A percentile compares a stretch with the other conserved stretches of the same genome.
phyloP scores from a whole-genome alignment of 768 basidiomycete species.

The Rhizopogon sp. region DNA sequence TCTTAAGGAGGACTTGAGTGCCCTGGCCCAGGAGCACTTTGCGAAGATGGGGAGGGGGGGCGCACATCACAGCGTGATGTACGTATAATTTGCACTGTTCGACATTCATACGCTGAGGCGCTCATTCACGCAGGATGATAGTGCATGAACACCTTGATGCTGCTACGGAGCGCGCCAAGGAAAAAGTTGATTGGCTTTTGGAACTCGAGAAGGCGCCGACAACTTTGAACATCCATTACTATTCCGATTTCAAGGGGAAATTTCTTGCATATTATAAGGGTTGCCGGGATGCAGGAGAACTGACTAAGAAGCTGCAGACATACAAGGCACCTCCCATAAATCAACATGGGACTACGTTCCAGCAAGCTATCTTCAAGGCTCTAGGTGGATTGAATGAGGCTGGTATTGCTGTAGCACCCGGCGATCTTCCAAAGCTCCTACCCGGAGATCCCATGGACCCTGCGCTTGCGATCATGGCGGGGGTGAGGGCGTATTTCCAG shows the following conservation, averaged over 20 bases:
- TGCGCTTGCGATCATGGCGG: conserved; percentile 62
- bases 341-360: neutral
- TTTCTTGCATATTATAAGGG: conserved; percentile 47
- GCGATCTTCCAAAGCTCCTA: conserved; percentile 46
- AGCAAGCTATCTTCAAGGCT: conserved; percentile 26
- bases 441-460: conserved; percentile 48
- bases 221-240: conserved; percentile 49
- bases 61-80: conserved; percentile 40
- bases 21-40: conserved; percentile 47
- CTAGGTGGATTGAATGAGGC: conserved; percentile 6
- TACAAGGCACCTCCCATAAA: neutral
- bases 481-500: conserved; percentile 71
- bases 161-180: conserved; percentile 33
- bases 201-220: conserved; percentile 44
- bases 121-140: conserved; percentile 32
- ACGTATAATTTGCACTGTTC: neutral
- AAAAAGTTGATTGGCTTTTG: conserved; percentile 44
- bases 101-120: neutral
- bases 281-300: conserved; percentile 4
- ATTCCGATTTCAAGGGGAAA: conserved; percentile 43
- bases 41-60: conserved; percentile 45
- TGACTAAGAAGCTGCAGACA: conserved; percentile 7
- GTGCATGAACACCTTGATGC: conserved; percentile 46
- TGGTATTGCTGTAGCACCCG: conserved; percentile 29
- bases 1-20: conserved; percentile 34